Evolutionary conservation across 1,139 yeast species (phyloP).

Genomic region (Pichia sp.): DNA sequence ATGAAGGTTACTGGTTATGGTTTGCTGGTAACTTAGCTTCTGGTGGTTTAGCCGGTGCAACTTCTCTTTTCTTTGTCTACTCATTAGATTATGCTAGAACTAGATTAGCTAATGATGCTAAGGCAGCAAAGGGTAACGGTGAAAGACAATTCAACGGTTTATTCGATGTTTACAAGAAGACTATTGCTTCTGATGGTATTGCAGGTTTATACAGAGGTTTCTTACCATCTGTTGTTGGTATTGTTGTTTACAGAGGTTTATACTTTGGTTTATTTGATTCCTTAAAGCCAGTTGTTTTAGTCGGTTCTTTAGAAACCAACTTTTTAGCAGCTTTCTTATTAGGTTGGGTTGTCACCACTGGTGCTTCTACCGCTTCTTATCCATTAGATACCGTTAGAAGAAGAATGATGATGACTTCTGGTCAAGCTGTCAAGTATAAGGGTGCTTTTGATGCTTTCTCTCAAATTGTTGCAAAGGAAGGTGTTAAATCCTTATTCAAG

Average conservation of each 20-base stretch:
- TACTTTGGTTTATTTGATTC: slow-evolving; percentile 81
- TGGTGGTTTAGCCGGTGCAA: slow-evolving; percentile 81
- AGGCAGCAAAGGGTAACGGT: slow-evolving; percentile 56
- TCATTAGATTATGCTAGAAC: slow-evolving; percentile 80
- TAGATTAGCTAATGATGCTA: slow-evolving; percentile 78
- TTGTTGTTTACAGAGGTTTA: slow-evolving; percentile 76
- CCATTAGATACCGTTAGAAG: slow-evolving; percentile 81
- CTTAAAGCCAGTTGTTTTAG: slow-evolving; percentile 66
- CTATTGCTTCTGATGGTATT: slow-evolving; percentile 68
- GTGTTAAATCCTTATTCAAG: slow-evolving; percentile 67
- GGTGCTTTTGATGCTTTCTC: slow-evolving; percentile 70
- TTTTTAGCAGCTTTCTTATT: slow-evolving; percentile 70
- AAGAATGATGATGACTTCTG: slow-evolving; percentile 86
- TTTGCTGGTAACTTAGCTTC: slow-evolving; percentile 77
- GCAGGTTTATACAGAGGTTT: slow-evolving; percentile 82
- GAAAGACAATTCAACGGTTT: slow-evolving; percentile 78
- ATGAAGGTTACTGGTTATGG: slow-evolving; percentile 62
- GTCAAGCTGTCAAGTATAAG: slow-evolving; percentile 71
- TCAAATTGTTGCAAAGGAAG: slow-evolving; percentile 68
- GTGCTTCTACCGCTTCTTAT: slow-evolving; percentile 74
- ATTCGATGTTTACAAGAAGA: slow-evolving; percentile 71
- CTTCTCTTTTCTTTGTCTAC: slow-evolving; percentile 69
- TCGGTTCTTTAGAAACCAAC: slow-evolving; percentile 64
- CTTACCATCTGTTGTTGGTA: slow-evolving; percentile 77
- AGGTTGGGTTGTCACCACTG: slow-evolving; percentile 77